phyloP scores from a whole-genome alignment of 2,329 filamentous ascomycete species.

The Tolypocladium sp. region DNA sequence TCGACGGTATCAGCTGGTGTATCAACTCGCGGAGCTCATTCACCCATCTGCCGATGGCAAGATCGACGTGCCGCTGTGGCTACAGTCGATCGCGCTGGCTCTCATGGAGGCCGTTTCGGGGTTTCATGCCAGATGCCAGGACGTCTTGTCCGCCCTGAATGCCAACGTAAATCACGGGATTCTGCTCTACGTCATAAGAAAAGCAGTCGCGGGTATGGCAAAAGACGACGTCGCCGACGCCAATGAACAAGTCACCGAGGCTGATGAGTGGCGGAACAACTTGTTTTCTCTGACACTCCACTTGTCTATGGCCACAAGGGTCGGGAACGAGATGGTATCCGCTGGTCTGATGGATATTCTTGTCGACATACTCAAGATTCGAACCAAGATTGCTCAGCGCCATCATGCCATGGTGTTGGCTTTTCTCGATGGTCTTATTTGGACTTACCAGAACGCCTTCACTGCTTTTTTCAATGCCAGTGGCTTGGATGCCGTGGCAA shows the following conservation, averaged over 20 bases:
- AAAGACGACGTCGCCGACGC: constrained; percentile 42
- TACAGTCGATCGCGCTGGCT: constrained; percentile 75
- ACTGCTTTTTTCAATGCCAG: constrained; percentile 71
- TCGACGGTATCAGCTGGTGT: constrained; percentile 77
- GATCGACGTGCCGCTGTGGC: constrained; percentile 57
- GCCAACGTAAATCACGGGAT: constrained; percentile 96
- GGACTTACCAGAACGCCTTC: constrained; percentile 77
- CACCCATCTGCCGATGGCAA: constrained; percentile 69
- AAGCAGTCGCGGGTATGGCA: constrained; percentile 76
- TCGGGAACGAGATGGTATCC: constrained; percentile 75
- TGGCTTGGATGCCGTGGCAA: constrained; percentile 84
- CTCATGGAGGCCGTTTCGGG: constrained; percentile 79
- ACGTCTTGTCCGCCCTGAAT: constrained; percentile 84
- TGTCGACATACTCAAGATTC: constrained; percentile 77
- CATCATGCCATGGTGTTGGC: constrained; percentile 76
- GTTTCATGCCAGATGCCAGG: constrained; percentile 65
- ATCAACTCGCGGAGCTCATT: constrained; percentile 86
- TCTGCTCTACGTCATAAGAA: constrained; percentile 84
- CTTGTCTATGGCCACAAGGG: constrained; percentile 64
- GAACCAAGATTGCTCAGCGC: constrained; percentile 72
- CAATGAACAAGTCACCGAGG: constrained; percentile 52
- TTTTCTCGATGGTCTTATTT: constrained; percentile 83
- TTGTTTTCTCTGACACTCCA: constrained; percentile 82
- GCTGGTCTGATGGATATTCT: constrained; percentile 85
- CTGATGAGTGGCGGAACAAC: constrained; percentile 83